A percentile compares a stretch with the other conserved stretches of the same genome.
phyloP scores from a whole-genome alignment of 176 grass and related monocot genomes.

The Zizania latifolia region DNA sequence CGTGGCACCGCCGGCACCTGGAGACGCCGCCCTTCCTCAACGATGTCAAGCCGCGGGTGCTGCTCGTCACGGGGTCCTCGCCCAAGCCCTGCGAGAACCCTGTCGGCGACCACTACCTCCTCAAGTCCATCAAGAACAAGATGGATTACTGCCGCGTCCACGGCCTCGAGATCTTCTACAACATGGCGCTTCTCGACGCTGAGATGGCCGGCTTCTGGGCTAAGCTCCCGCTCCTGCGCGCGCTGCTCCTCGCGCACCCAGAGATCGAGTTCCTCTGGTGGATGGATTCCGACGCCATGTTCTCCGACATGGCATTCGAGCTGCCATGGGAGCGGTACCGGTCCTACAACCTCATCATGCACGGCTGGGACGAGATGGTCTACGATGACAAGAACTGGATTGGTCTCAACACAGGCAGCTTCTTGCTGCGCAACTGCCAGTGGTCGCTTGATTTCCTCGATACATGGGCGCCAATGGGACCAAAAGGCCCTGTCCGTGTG shows the following conservation, averaged over 20 bases:
- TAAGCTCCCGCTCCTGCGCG: conserved; percentile 84
- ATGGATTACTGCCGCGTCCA: conserved; percentile 99
- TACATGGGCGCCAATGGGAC: conserved; percentile 93
- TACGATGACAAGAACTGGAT: conserved; percentile 98
- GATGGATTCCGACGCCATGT: conserved; percentile 99
- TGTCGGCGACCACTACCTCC: conserved; percentile 92
- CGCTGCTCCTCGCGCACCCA: conserved; percentile 81
- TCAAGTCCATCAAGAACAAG: conserved; percentile 99
- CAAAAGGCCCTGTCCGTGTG: conserved; percentile 76
- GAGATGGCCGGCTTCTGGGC: conserved; percentile 98
- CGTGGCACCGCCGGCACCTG: conserved; percentile 74
- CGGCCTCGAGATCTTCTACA: conserved; percentile 95
- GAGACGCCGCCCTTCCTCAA: conserved; percentile 68
- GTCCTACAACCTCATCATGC: conserved; percentile 72
- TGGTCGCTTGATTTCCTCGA: conserved; percentile 98
- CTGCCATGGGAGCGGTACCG: conserved; percentile 89
- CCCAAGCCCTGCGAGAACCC: conserved; percentile 98
- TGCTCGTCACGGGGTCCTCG: conserved; percentile 89
- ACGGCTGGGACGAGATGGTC: conserved; percentile 98
- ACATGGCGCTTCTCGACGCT: conserved; percentile 85
- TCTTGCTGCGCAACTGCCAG: conserved; percentile 88
- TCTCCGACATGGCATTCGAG: conserved; percentile 96
- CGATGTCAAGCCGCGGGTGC: conserved; percentile 76
- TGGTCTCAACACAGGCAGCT: conserved; percentile 95
- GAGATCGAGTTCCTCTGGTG: conserved; percentile 98